Base-by-base conservation (phyloP, 176 grass and related monocot species). In the Eragrostis nindensis region DNA sequence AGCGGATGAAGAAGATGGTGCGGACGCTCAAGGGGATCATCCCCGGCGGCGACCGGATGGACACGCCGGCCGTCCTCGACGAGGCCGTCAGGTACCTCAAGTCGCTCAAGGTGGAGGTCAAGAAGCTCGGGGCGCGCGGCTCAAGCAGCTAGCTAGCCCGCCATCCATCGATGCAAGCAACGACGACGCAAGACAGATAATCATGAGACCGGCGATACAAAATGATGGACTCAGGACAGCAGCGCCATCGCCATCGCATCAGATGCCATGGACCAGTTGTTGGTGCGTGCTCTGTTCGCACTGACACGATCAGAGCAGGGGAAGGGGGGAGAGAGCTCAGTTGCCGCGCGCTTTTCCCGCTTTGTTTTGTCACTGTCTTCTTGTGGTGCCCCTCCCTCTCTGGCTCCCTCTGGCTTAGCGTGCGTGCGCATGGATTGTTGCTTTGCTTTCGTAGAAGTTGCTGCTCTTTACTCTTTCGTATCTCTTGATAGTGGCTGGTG, bases 1-100 rank as follows among this genome's bases (percentile, higher is more conserved):
- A 93, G 2, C 87, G 88, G 62, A 91, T 97, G 94, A 97, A 97
- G 91, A 97, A 93, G 89, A 97, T 97, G 94, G 89, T 97, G 47
- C 77, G 89, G 56, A 91, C 94, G 65, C 88, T 97, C 14, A 89
- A 93, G 78, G 94, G 94, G 47, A 97, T 97, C 52, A 85, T 97
- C 74, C 94, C 94, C 62, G 94, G 94, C 30, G 91, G 91, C 44
- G 83, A 93, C 42, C 88, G 86, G 75, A 93, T 97, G 94, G 94
- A 93, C 79, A 93, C 94, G 44, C 94, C 94, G 11, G 90, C 94
- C 8, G 90, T 97, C 4, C 94, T 97, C 7, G 91, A 97, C 75
- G 94, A 97, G 82, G 94, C 94, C 21, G 94, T 97, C 1, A 64
- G 86, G 70, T 97, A 97, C 71, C 88, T 97, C 71, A 97, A 97